These are phyloP conservation scores for Saprolegnia parasitica DNA, from an alignment of 352 stramenopile genomes.

Conservation along the genomic window DNA sequence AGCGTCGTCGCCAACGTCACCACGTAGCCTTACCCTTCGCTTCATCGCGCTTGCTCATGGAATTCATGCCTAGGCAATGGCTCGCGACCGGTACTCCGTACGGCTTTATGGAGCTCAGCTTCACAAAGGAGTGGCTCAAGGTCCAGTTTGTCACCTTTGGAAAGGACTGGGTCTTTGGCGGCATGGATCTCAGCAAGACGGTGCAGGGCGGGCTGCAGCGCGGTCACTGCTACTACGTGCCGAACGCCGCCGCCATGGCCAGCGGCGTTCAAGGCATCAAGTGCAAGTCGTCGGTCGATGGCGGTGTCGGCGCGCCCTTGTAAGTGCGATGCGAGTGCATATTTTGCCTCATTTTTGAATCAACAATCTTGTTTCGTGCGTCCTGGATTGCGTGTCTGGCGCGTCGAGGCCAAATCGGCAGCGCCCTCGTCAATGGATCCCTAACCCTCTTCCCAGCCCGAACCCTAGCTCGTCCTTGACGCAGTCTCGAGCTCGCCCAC, in stretches of 20 bases:
- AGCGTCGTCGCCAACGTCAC: slow-evolving; percentile 42
- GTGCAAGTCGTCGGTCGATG: slow-evolving; percentile 22
- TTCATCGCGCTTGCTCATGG: background rate
- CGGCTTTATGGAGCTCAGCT: slow-evolving; percentile 28
- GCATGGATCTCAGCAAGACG: background rate
- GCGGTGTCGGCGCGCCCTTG: slow-evolving; percentile 14
- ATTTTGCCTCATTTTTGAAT: too few relatives aligned
- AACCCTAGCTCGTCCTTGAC: too few relatives aligned
- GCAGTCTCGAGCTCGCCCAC: too few relatives aligned
- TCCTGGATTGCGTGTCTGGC: too few relatives aligned
- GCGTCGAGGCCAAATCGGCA: too few relatives aligned
- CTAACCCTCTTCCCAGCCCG: too few relatives aligned
- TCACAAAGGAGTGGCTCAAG: slow-evolving; percentile 28
- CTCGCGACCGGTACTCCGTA: slow-evolving; percentile 18
- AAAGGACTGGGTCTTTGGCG: slow-evolving; percentile 26
- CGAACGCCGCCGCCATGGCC: background rate
- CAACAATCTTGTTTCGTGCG: too few relatives aligned
- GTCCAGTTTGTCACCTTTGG: slow-evolving; percentile 27
- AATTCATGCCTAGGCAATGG: slow-evolving; percentile 23
- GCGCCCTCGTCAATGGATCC: too few relatives aligned
- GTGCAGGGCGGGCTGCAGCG: background rate
- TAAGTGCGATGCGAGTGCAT: background rate
- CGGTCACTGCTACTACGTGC: slow-evolving; percentile 25
- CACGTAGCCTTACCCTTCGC: slow-evolving; percentile 13
- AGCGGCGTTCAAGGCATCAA: slow-evolving; percentile 4